Evolutionary conservation across 495 filamentous ascomycete species (phyloP), one percentile per base, ranked within the genome.

Genomic region (Trichocladium antarcticum): DNA sequence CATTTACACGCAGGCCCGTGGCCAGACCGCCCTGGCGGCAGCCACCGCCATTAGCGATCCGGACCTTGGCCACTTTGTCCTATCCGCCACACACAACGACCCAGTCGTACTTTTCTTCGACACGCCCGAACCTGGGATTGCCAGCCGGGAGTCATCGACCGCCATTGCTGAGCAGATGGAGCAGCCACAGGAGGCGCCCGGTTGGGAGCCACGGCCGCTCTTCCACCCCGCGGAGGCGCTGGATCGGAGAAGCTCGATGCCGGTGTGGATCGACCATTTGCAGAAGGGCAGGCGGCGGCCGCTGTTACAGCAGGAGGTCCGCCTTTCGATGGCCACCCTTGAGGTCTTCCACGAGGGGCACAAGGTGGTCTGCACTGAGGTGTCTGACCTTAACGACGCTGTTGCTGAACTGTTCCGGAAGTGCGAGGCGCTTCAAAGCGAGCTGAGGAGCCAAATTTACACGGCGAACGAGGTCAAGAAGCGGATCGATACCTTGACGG

Each of bases 381-480:
- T 87, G 0, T 72, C 82, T 53, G 68, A 70, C 6, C 72, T 95
- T 21, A 82, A 84, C 32, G 60, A 74, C 42, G 87, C 85, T 10
- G 88, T 85, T 2, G 78, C 88, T 1, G 86, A 93, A 57, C 70
- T 95, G 8, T 94, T 94, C 69, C 74, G 81, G 14, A 76, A 83
- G 19, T 89, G 84, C 56, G 78, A 87, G 57, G 70, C 81, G 12
- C 66, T 95, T 35, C 80, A 79, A 57, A 68, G 71, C 2, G 87
- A 94, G 62, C 72, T 94, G 43, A 65, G 68, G 22, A 78, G 81
- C 29, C 88, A 94, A 61, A 72, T 94, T 37, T 70, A 62, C 50
- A 79, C 81, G 53, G 74, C 80, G 5, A 75, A 77, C n/a, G 77
- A 85, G 61, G 74, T 84, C 5, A 80, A 79, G 29, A 66, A 73